Base-by-base conservation (phyloP, 148 eudicot species). In the Rhododendron mucronatum region DNA sequence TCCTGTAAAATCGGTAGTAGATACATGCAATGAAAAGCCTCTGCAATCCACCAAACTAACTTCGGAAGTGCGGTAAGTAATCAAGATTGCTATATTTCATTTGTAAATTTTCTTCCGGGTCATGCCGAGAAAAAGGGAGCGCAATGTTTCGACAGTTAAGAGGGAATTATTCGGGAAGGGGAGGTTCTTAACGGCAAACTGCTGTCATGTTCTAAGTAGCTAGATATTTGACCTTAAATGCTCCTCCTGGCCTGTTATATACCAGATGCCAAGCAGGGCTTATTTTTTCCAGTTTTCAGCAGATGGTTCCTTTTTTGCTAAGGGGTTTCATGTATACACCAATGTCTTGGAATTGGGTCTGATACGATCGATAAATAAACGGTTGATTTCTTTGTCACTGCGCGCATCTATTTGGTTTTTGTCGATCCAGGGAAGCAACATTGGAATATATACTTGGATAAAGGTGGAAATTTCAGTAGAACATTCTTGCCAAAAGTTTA, bases 261-360 rank as follows among this genome's bases (percentile, higher is more conserved):
- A 96, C 85, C 93, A 91, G 86, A 90, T 92, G 96, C 84, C 87
- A 30, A 91, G 94, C 59, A 83, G 93, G 79, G 98, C 98, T 39
- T 96, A 93, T 89, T 95, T 96, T 30, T 95, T 95, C 0, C 99
- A 95, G 76, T 96, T 95, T 90, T 95, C 99, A 7, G 86, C 86
- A 1, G 95, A 95, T 90, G 98, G 99, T 41, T 94, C 99, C 9
- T 94, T 93, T 88, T 91, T 92, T 76, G 89, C 95, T 61, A 94
- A 95, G 47, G 99, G 92, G 14, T 96, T 86, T 93, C 99, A 95
- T 98, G 99, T 96, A 88, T 6, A 51, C 82, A 13, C 14, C 39
- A 16, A 20, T 76, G 80, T 1, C 15, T 41, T 76, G n/a, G 80
- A 73, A 73, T 73, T 73, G 78, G 78, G 41, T 13, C 35, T 35